Evolutionary conservation across 768 basidiomycete species (phyloP), one percentile per base, ranked within the genome.

Genomic region (Pulveroboletus sp.): DNA sequence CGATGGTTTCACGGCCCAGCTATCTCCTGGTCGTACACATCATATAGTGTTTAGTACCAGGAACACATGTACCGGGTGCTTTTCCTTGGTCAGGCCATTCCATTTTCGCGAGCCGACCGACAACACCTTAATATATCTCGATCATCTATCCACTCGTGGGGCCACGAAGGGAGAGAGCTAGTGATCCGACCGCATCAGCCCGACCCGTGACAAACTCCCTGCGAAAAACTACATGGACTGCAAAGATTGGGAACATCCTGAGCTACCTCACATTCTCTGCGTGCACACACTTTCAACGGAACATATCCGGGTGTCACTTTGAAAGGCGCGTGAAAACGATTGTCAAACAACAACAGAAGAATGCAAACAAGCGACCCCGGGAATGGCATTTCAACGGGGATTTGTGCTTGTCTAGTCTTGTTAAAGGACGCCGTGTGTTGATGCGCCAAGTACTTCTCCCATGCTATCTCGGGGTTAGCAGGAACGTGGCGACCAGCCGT

Each of bases 151-250:
- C n/a, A n/a, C n/a, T n/a, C n/a, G n/a, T n/a, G n/a, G n/a, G n/a
- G n/a, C n/a, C n/a, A n/a, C n/a, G n/a, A n/a, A n/a, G n/a, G n/a
- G n/a, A n/a, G n/a, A n/a, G n/a, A n/a, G n/a, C n/a, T n/a, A n/a
- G n/a, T n/a, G n/a, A n/a, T n/a, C n/a, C n/a, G n/a, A n/a, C n/a
- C n/a, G n/a, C n/a, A n/a, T n/a, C n/a, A n/a, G 48, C 26, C 48
- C 70, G 77, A 8, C 76, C 63, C 1, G 69, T 66, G 18, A 83
- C 70, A 53, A 78, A 81, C 21, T 9, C 77, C 78, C 70, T 74
- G 21, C 9, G 24, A 28, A n/a, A 17, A 15, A 35, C 21, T 49
- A 14, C 11, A 7, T 45, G 42, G 36, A 33, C 4, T 11, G 5
- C 33, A 13, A 37, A 10, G 39, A 5, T 27, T 21, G 21, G 21